phyloP scores from a whole-genome alignment of 2,329 filamentous ascomycete genomes.

The Cordyceps tenuipes region DNA sequence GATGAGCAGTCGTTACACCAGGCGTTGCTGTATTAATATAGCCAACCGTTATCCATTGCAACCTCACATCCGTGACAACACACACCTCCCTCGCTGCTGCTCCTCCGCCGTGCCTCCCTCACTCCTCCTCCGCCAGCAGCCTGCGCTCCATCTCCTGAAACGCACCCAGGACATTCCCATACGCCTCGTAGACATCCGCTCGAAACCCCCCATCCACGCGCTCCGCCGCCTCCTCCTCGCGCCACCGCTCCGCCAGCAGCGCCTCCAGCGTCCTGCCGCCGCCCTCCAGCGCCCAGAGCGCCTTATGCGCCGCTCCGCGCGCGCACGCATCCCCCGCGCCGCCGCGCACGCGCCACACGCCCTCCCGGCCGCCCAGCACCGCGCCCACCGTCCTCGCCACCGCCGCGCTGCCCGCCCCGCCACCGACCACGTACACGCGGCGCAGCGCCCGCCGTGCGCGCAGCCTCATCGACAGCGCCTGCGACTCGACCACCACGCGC shows the following conservation, averaged over 20 bases:
- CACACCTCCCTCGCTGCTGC: background rate
- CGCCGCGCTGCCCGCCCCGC: slow-evolving; percentile 87
- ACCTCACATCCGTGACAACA: background rate
- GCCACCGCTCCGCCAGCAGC: slow-evolving; percentile 76
- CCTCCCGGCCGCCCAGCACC: no score
- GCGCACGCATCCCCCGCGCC: slow-evolving; percentile 96
- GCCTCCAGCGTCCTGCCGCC: slow-evolving; percentile 76
- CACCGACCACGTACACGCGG: no score
- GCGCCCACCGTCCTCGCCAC: no score
- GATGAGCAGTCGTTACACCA: slow-evolving; percentile 36
- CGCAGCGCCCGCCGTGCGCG: no score
- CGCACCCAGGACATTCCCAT: slow-evolving; percentile 66
- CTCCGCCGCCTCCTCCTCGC: slow-evolving; percentile 73
- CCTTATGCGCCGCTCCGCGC: slow-evolving; percentile 89
- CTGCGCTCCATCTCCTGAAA: slow-evolving; percentile 68
- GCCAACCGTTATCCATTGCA: slow-evolving; percentile 16
- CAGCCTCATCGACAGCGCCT: no score
- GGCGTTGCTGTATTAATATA: slow-evolving; percentile 16
- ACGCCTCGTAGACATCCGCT: slow-evolving; percentile 63
- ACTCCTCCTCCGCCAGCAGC: slow-evolving; percentile 41
- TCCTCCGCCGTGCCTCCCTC: slow-evolving; percentile 27
- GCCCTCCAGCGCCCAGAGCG: slow-evolving; percentile 80
- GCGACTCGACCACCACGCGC: slow-evolving; percentile 85
- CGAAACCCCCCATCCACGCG: slow-evolving; percentile 77
- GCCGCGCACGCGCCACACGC: no score